Evolutionary conservation across 805 yeast genomes (phyloP).

Genomic region (Saccharomycopsis microspora): DNA sequence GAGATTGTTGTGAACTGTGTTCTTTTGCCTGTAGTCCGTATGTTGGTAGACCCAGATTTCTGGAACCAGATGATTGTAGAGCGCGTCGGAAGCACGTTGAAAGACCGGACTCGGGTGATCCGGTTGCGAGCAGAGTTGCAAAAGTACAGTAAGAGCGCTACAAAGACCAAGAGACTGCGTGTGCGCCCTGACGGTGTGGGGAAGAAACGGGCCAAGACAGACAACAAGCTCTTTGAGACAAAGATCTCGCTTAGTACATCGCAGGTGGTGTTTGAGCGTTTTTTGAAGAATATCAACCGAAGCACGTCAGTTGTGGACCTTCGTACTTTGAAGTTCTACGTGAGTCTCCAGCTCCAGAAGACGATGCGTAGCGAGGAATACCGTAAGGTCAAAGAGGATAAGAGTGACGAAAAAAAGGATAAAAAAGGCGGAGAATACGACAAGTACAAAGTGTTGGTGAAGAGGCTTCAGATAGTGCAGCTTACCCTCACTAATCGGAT

Average conservation of each 20-base stretch:
- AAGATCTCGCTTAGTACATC: slow-evolving; percentile 30
- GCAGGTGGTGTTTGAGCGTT: slow-evolving; percentile 29
- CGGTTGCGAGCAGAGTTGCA: slow-evolving; percentile 59
- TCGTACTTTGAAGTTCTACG: slow-evolving; percentile 35
- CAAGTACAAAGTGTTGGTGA: slow-evolving; percentile 10
- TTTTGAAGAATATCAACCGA: slow-evolving; percentile 25
- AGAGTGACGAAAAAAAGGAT: slow-evolving; percentile 1
- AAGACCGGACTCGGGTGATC: slow-evolving; percentile 65
- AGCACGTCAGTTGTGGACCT: slow-evolving; percentile 31
- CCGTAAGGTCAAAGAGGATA: neutral
- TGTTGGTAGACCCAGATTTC: slow-evolving; percentile 62
- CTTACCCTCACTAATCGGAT: slow-evolving; percentile 14
- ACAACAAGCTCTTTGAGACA: slow-evolving; percentile 21
- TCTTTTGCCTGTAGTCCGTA: slow-evolving; percentile 35
- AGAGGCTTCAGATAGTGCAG: slow-evolving; percentile 16
- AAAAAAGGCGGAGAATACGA: slow-evolving; percentile 8
- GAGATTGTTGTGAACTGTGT: slow-evolving; percentile 57
- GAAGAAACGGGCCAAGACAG: slow-evolving; percentile 10
- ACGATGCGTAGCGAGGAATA: slow-evolving; percentile 23
- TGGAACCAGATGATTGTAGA: slow-evolving; percentile 58
- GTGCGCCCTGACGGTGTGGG: neutral
- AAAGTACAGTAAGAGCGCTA: slow-evolving; percentile 36
- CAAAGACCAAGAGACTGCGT: slow-evolving; percentile 3
- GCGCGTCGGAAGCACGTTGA: slow-evolving; percentile 49
- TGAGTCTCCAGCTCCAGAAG: slow-evolving; percentile 36